Percentiles rank a stretch among this genome's conserved stretches.
Evolutionary conservation across 768 basidiomycete genomes (phyloP).

Genomic region (Trametes gibbosa): DNA sequence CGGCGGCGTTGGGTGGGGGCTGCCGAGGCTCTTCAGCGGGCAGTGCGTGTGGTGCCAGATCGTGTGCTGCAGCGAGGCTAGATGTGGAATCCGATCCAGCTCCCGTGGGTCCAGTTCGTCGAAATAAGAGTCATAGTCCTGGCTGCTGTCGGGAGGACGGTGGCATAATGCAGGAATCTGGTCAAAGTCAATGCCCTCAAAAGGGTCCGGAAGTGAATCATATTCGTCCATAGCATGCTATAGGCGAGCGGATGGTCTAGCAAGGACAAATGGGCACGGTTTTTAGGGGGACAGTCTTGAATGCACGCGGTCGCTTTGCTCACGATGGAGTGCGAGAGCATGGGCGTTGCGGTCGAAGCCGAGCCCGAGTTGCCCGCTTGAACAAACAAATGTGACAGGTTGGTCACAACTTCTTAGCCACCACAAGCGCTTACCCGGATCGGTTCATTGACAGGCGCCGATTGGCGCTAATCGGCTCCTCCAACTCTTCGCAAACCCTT

Average conservation of each 20-base stretch:
- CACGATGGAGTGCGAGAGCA: not conserved
- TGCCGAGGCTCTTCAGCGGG: not conserved
- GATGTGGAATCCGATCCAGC: not conserved
- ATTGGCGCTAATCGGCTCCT: not conserved
- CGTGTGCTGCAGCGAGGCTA: not conserved
- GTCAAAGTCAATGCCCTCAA: conserved; percentile 9
- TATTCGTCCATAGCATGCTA: not conserved
- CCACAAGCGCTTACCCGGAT: not conserved
- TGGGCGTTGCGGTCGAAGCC: not conserved
- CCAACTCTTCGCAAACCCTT: no score
- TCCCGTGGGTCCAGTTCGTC: not conserved
- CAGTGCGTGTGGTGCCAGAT: not conserved
- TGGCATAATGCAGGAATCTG: conserved; percentile 2
- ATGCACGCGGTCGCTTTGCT: no score
- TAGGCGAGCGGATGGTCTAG: not conserved
- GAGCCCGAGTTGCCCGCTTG: not conserved
- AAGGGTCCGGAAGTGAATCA: conserved; percentile 7
- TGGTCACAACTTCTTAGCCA: not conserved
- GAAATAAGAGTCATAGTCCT: conserved; percentile 25
- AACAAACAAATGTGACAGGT: not conserved
- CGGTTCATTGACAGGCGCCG: not conserved
- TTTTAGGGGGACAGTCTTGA: no score
- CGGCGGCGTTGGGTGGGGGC: no score
- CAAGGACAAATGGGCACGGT: no score
- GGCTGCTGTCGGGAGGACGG: conserved; percentile 1